Conservation (phyloP, 768 basidiomycete genomes). For the Termitomyces sp. region DNA sequence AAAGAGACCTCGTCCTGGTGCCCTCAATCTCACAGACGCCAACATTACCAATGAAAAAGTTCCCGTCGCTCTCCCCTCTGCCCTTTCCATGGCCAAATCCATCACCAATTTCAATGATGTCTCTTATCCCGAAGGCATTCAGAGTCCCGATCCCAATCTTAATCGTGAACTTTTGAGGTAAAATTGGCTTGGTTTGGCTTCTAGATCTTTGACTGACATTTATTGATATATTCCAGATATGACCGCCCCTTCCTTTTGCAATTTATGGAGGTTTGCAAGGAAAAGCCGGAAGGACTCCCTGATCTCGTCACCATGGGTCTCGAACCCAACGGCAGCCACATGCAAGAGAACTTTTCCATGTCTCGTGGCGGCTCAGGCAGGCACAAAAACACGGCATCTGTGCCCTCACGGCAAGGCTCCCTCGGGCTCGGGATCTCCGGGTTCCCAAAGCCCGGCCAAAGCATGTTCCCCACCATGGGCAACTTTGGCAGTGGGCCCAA, state of each 20-base stretch:
- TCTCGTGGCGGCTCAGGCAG: slow-evolving; percentile 64
- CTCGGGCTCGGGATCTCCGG: slow-evolving; percentile 37
- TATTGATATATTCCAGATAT: slow-evolving; percentile 63
- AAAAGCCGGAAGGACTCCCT: slow-evolving; percentile 89
- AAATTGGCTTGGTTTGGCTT: neutral
- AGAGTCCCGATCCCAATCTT: slow-evolving; percentile 90
- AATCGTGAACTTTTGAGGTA: slow-evolving; percentile 91
- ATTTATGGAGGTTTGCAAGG: slow-evolving; percentile 92
- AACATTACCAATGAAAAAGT: slow-evolving; percentile 31
- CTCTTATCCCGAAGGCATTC: slow-evolving; percentile 78
- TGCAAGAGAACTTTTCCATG: slow-evolving; percentile 35
- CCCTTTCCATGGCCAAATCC: slow-evolving; percentile 75
- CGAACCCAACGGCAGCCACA: slow-evolving; percentile 61
- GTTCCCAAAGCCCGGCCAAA: slow-evolving; percentile 47
- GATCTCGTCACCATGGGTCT: slow-evolving; percentile 90
- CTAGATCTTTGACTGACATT: neutral
- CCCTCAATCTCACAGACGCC: slow-evolving; percentile 62
- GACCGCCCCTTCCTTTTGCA: slow-evolving; percentile 97
- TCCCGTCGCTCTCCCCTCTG: slow-evolving; percentile 51
- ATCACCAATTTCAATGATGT: slow-evolving; percentile 81
- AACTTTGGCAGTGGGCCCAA: slow-evolving; percentile 55
- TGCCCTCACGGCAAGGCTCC: slow-evolving; percentile 44
- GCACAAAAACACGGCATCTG: slow-evolving; percentile 44
- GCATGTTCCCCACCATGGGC: slow-evolving; percentile 52
- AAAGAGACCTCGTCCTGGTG: slow-evolving; percentile 60